Evolutionary conservation across 305 asterid genomes (phyloP).

Genomic region (Andrographis paniculata): DNA sequence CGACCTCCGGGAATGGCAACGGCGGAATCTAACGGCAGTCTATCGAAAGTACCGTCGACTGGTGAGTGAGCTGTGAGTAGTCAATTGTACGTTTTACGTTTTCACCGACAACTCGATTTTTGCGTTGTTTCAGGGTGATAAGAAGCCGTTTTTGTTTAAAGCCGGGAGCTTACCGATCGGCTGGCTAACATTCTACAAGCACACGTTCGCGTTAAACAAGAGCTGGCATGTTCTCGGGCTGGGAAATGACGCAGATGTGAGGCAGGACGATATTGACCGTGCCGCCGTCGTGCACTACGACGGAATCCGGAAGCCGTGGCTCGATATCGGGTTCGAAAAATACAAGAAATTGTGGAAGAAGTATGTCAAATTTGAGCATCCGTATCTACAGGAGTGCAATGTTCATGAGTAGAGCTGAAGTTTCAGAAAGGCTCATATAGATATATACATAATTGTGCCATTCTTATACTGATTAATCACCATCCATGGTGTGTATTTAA

Average conservation of each 20-base stretch:
- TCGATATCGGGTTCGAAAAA: constrained; percentile 69
- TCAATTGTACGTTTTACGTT: background rate
- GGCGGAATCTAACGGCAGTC: constrained; percentile 39
- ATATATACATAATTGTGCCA: too few relatives aligned
- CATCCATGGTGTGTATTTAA: too few relatives aligned
- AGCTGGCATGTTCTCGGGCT: constrained; percentile 75
- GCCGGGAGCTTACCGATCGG: constrained; percentile 87
- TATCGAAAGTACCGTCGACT: constrained; percentile 57
- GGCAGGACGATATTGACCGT: constrained; percentile 34
- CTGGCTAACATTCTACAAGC: constrained; percentile 69
- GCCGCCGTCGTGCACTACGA: constrained; percentile 82
- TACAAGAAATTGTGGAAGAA: constrained; percentile 62
- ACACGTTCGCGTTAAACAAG: constrained; percentile 49
- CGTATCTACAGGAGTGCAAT: constrained; percentile 73
- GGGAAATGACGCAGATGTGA: constrained; percentile 55
- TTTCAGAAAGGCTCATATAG: too few relatives aligned
- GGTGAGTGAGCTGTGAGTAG: constrained; percentile 36
- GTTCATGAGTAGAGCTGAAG: constrained; percentile 54
- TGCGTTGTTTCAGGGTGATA: constrained; percentile 42
- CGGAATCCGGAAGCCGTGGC: constrained; percentile 86
- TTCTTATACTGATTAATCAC: too few relatives aligned
- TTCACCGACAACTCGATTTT: background rate
- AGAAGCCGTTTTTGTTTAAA: constrained; percentile 42
- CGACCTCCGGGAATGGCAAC: constrained; percentile 74
- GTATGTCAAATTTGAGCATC: constrained; percentile 60